These are phyloP conservation scores for Aspergillus ochraceus DNA, from an alignment of 2,329 filamentous ascomycete genomes.

Conservation along the genomic window DNA sequence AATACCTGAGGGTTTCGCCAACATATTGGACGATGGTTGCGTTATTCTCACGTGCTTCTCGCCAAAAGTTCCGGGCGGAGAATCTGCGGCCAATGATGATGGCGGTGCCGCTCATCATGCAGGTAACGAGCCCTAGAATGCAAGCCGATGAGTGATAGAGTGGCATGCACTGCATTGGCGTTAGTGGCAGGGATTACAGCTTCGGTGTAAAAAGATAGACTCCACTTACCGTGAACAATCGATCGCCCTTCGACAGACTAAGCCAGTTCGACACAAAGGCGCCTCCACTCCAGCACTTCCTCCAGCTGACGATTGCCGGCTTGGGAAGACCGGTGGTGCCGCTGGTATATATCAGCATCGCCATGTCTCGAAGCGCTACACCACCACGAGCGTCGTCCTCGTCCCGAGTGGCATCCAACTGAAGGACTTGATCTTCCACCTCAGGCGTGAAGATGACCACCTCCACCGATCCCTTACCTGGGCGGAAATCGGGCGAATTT, in stretches of 20 bases:
- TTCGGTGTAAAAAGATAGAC: not conserved
- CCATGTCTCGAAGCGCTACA: constrained; percentile 57
- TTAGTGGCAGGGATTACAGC: not conserved
- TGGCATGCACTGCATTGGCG: constrained; percentile 69
- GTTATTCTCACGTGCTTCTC: constrained; percentile 67
- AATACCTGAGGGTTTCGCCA: constrained; percentile 81
- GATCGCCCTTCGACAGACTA: constrained; percentile 60
- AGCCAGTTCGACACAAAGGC: constrained; percentile 58
- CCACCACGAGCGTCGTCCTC: constrained; percentile 59
- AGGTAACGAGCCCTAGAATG: constrained; percentile 66
- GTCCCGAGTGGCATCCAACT: constrained; percentile 55
- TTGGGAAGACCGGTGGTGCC: constrained; percentile 86
- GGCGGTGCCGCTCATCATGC: constrained; percentile 62
- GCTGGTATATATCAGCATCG: constrained; percentile 78
- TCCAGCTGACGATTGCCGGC: constrained; percentile 73
- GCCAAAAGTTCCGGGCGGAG: constrained; percentile 74
- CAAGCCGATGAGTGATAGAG: constrained; percentile 82
- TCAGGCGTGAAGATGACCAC: constrained; percentile 64
- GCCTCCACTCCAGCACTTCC: constrained; percentile 59
- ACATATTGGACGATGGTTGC: constrained; percentile 85
- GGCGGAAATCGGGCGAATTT: constrained; percentile 38
- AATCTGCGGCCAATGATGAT: constrained; percentile 75
- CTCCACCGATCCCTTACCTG: constrained; percentile 50
- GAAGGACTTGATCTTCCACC: constrained; percentile 55
- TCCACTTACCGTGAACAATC: constrained; percentile 68